Percentiles rank a stretch among this genome's conserved stretches.
Conservation (phyloP, 108 stramenopile genomes). For the Skeletonema menzelii region DNA sequence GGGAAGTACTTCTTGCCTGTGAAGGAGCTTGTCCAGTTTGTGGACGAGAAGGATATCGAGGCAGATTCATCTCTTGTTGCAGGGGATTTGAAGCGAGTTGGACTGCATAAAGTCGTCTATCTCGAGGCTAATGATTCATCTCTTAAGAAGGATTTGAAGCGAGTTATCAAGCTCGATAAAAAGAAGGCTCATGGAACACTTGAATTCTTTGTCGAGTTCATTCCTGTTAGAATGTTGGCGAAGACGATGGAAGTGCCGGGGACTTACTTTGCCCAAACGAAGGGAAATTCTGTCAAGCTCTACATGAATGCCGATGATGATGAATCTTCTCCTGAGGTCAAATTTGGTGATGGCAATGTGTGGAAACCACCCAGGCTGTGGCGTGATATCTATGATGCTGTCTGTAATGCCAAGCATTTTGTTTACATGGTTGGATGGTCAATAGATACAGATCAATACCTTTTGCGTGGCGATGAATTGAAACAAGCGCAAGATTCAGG, state of each 20-base stretch:
- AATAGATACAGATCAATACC: conserved; percentile 39
- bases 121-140: conserved; percentile 7
- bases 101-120: conserved; percentile 49
- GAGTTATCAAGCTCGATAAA: conserved; percentile 40
- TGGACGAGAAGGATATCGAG: conserved; percentile 15
- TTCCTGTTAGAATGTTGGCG: conserved; percentile 39
- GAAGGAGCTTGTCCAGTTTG: conserved; percentile 32
- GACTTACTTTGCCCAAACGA: conserved; percentile 32
- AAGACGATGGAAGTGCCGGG: conserved; percentile 49
- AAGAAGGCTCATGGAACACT: conserved; percentile 41
- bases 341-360: conserved; percentile 39
- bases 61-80: conserved; percentile 6
- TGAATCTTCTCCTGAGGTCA: conserved; percentile 40
- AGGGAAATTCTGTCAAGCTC: conserved; percentile 43
- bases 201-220: conserved; percentile 57
- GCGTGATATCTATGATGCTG: conserved; percentile 50
- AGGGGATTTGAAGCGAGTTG: conserved; percentile 47
- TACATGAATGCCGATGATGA: conserved; percentile 59
- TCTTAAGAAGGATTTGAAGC: conserved; percentile 31
- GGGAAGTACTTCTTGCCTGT: conserved; percentile 53
- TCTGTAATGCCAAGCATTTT: conserved; percentile 50
- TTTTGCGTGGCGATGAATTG: conserved; percentile 45
- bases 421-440: conserved; percentile 52
- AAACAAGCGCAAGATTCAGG: conserved; percentile 1
- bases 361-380: conserved; percentile 42